Conservation (phyloP, 2,329 filamentous ascomycete genomes). For the Fusarium brachygibbosum region DNA sequence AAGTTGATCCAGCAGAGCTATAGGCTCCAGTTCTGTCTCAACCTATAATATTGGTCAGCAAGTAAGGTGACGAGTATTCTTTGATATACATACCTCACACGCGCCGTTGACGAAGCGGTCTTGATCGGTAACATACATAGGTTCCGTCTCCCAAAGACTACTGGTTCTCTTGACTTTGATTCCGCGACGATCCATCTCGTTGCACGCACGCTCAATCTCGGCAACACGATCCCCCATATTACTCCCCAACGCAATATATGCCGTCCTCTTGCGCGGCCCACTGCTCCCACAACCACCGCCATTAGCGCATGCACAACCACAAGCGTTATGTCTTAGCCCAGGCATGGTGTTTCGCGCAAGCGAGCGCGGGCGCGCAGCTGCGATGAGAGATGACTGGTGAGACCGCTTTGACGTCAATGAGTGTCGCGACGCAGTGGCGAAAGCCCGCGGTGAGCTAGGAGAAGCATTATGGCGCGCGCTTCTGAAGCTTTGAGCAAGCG, state of each 20-base stretch:
- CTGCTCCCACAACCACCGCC: slow-evolving; percentile 47
- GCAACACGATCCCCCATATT: slow-evolving; percentile 89
- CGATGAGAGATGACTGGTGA: slow-evolving; percentile 22
- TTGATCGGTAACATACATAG: slow-evolving; percentile 96
- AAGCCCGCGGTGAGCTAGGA: slow-evolving; percentile 20
- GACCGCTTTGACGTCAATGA: slow-evolving; percentile 21
- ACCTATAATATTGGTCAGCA: slow-evolving; percentile 67
- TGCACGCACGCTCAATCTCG: slow-evolving; percentile 87
- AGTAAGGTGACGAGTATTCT: not conserved
- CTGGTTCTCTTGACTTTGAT: slow-evolving; percentile 86
- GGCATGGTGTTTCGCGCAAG: slow-evolving; percentile 22
- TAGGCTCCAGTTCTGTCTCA: slow-evolving; percentile 80
- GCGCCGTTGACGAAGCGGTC: slow-evolving; percentile 90
- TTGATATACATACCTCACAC: slow-evolving; percentile 77
- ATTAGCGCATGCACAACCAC: slow-evolving; percentile 54
- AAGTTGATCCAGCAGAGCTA: slow-evolving; percentile 81
- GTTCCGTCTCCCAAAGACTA: slow-evolving; percentile 91
- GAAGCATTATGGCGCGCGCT: slow-evolving; percentile 19
- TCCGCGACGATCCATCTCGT: slow-evolving; percentile 78
- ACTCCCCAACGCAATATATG: slow-evolving; percentile 90
- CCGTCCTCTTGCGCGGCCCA: slow-evolving; percentile 60
- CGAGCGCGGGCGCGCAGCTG: slow-evolving; percentile 35
- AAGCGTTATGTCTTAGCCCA: slow-evolving; percentile 48
- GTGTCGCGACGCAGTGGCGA: slow-evolving; percentile 29
- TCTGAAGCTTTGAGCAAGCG: slow-evolving; percentile 26